Base-by-base conservation (phyloP, 2,329 filamentous ascomycete species). In the Magnaporthiopsis poae region DNA sequence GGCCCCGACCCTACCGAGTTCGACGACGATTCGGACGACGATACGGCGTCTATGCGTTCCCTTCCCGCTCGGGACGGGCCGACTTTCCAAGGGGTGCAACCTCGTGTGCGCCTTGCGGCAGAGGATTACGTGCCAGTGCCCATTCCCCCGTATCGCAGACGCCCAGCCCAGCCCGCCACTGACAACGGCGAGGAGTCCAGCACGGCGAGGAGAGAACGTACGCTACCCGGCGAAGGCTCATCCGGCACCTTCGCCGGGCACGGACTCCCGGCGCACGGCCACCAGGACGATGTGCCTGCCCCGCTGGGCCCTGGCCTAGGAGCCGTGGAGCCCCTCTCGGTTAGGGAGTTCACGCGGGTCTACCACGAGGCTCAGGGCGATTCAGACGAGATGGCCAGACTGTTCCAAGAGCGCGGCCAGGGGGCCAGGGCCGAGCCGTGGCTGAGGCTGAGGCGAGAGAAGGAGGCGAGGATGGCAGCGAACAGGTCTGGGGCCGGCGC, bases 311-410 rank as follows among this genome's bases (percentile, higher is more conserved):
- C 21, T 11, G 5, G 3, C 46, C n/a, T 21, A 5, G 46, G n/a
- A 25, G n/a, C 11, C 7, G 63, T 64, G 29, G 63, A 64, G 36
- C 46, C 63, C 9, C 21, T 64, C 13, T 64, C 63, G 60, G 78
- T 75, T 39, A 78, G 73, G 68, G 82, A 79, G 72, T 85, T 78
- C 74, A 77, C 83, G 70, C 80, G 79, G 66, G 87, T 85, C 56
- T 88, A 86, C 75, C 80, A 81, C 60, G 83, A 84, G 66, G 86
- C 86, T 1, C 81, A 81, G 61, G 87, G 87, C 5, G 82, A 89
- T 70, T 81, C 82, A 0, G 79, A 84, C 52, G 81, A 80, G 67
- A 85, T 90, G 33, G 70, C 88, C 3, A 78, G 81, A 60, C 85
- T 90, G 29, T 86, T 89, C 39, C 81, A 83, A 59, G 81, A 85